Evolutionary conservation across 2,329 filamentous ascomycete genomes (phyloP), one percentile per base, ranked within the genome.

Genomic region (Aspergillus proliferans): DNA sequence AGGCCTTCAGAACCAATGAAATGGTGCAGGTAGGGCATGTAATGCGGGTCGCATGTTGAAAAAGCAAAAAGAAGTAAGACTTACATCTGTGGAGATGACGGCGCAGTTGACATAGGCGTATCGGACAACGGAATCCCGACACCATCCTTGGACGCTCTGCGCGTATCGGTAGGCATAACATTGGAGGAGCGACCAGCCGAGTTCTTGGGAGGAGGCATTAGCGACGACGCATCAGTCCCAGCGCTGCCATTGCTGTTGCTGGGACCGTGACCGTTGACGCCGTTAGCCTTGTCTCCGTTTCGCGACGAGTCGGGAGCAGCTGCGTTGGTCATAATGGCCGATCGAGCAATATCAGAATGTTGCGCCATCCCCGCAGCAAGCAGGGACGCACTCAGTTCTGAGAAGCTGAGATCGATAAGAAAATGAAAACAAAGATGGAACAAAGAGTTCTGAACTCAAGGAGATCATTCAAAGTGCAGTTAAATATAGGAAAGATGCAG

Each of bases 81-180:
- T 70, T 67, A 83, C 80, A 83, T 80, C 63, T 77, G 76, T 58
- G 81, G 81, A 62, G 80, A 84, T 59, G 73, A 77, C 26, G 83
- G 82, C 47, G 79, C 79, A 54, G 82, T 84, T 50, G 81, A 78
- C 61, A 74, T 64, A 52, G 83, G 83, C 52, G 83, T 86, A 67
- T 86, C 83, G 57, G 77, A 81, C 65, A 83, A 62, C 33, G 80
- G 77, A 46, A 62, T 65, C 51, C 79, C 78, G 58, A 79, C 72
- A 59, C 75, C 75, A 62, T 73, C 66, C 62, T 68, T 69, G 58
- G 66, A 62, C 54, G 56, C 54, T 54, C 60, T 65, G 56, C 58
- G 65, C 59, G 52, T 57, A 63, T 70, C 67, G 58, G 65, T 61
- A 66, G 67, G 65, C 59, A 67, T 48, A 48, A 68, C 68, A 60